Evolutionary conservation across 75 land plant species (phyloP), one percentile per base, ranked within the genome.

Genomic region (Ceratopteris richardii): DNA sequence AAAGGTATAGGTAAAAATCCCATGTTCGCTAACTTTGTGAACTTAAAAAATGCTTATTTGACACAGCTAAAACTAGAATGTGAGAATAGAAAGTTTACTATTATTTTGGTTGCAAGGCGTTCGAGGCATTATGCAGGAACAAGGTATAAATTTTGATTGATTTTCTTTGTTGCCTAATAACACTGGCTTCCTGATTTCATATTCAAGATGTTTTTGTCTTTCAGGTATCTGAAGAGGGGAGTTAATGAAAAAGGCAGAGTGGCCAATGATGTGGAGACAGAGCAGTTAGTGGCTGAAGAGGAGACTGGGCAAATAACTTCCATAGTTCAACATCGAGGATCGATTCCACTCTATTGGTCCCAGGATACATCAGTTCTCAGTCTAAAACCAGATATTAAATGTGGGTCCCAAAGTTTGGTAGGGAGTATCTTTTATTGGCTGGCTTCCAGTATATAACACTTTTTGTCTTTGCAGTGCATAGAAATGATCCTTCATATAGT

Each of bases 221-320:
- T 24, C 61, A 86, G 92, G 68, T 88, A 84, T 63, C 39, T 84
- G 44, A 88, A 84, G 56, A 66, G 92, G 12, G 92, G 92, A 25
- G 88, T 88, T 11, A 84, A 88, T 71, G 80, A 78, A 31, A 78
- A 79, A 63, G 92, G 92, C 16, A 64, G 85, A 58, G 92, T 84
- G 18, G 92, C 92, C 3, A 88, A 88, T 79, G 92, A 88, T 77
- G 92, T 88, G 46, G 92, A 88, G 51, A 84, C 88, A 33, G 92
- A 88, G 61, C 92, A 88, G 36, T 81, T 88, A 72, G 80, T 84
- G 12, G 62, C 61, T 73, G 88, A 87, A 63, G 80, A 71, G 44
- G 65, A 42, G 25, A 67, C 83, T 39, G 80, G 62, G 30, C 77
- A 81, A 31, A 73, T 88, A 47, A 68, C 72, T 62, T 88, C 92